phyloP scores from a whole-genome alignment of 768 basidiomycete genomes.

The Kwoniella dendrophila region DNA sequence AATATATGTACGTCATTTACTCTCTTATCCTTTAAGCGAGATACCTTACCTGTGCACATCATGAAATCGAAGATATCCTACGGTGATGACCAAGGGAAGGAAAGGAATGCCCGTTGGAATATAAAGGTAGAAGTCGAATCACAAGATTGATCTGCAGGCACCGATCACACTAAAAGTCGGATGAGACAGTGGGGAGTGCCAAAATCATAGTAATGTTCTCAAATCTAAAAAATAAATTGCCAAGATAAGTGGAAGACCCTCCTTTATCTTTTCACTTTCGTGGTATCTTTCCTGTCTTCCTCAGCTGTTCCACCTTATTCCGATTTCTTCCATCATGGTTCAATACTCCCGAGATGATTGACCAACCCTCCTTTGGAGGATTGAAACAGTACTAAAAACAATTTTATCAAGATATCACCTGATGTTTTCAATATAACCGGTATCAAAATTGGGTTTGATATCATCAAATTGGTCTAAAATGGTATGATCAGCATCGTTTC shows the following conservation, averaged over 20 bases:
- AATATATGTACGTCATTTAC: too few species aligned
- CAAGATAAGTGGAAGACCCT: neutral
- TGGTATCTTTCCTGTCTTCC: neutral
- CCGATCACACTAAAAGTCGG: neutral
- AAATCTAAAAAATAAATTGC: neutral
- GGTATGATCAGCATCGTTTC: neutral
- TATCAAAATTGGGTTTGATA: too few species aligned
- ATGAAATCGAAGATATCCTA: neutral
- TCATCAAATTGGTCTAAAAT: neutral
- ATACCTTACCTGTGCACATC: too few species aligned
- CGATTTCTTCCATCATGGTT: neutral
- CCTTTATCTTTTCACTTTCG: neutral
- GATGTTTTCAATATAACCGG: neutral
- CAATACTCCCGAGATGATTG: too few species aligned
- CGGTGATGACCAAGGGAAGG: too few species aligned
- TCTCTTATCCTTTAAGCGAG: too few species aligned
- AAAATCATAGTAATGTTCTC: neutral
- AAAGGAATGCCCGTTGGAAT: too few species aligned
- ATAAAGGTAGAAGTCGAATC: neutral
- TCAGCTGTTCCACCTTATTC: neutral
- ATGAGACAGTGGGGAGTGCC: neutral
- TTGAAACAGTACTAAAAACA: neutral
- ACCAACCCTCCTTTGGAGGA: constrained; percentile 12
- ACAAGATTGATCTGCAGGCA: neutral
- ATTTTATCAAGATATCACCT: neutral